Conservation (phyloP, 306 rosid species). For the Crotalaria pallida region DNA sequence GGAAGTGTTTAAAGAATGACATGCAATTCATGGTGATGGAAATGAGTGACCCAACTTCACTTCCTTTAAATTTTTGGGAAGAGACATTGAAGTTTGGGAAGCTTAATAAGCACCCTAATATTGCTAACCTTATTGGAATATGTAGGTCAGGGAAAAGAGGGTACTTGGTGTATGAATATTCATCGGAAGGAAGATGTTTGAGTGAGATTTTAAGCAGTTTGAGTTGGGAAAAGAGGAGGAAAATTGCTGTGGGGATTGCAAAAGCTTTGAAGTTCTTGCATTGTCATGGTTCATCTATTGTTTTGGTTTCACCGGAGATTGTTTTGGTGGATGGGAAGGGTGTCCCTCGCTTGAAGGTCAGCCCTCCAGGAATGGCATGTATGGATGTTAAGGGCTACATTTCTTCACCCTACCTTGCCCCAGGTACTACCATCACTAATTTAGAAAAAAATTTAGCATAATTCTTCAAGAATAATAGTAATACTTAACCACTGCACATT, state of each 20-base stretch:
- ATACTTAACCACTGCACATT: no score
- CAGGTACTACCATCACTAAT: no score
- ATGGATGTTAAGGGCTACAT: conserved; percentile 34
- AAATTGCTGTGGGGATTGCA: conserved; percentile 53
- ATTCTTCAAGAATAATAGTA: no score
- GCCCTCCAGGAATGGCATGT: conserved; percentile 30
- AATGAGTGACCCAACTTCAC: conserved; percentile 30
- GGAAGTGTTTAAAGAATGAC: conserved; percentile 34
- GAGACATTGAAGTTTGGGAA: conserved; percentile 44
- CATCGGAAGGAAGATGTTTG: conserved; percentile 31
- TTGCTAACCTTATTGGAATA: conserved; percentile 46
- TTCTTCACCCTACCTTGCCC: conserved; percentile 52
- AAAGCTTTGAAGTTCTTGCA: conserved; percentile 62
- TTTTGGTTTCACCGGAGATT: conserved; percentile 50
- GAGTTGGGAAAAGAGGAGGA: conserved; percentile 64
- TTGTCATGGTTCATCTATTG: conserved; percentile 23
- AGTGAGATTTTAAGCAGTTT: conserved; percentile 35
- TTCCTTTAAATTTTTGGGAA: conserved; percentile 44
- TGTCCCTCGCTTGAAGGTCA: conserved; percentile 47
- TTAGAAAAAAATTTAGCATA: no score
- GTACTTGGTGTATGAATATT: conserved; percentile 48
- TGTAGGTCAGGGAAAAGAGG: conserved; percentile 56
- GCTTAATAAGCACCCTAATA: conserved; percentile 44
- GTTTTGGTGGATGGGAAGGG: conserved; percentile 42
- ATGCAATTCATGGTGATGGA: conserved; percentile 52